Evolutionary conservation across 345 rosid genomes (phyloP), one percentile per base, ranked within the genome.

Genomic region (Murraya paniculata): DNA sequence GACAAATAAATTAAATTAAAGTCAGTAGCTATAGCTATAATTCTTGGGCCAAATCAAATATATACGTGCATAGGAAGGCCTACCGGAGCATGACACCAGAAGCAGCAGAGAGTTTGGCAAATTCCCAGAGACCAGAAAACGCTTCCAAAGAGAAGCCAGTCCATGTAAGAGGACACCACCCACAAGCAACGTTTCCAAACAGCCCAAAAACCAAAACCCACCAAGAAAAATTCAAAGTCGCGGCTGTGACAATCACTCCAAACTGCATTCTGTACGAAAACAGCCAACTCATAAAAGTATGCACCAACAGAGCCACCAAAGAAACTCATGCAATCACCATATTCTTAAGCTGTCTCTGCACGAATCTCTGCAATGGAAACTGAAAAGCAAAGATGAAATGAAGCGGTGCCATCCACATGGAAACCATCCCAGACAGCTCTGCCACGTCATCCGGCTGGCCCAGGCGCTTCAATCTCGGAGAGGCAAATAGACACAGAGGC

Each of bases 21-120:
- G 10, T 11, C 14, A 41, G 48, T 11, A 41, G 16, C 48, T 50
- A 14, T 48, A 48, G 19, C 55, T 48, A 16, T 11, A 4, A 10
- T 14, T 38, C 41, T 5, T 38, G 2, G 2, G 10, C 2, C 45
- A 6, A 39, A 39, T 39, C 1, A 39, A 39, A 39, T 1, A 5
- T 38, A 7, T 38, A 48, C 4, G 6, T 3, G 55, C 55, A 48
- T 48, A 14, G 45, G 45, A 39, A 39, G 13, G 33, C 33, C 33
- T 82, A 94, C 98, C 94, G 90, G 19, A 93, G 78, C 97, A 93
- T 93, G 84, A 90, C 82, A 0, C 97, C 98, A 18, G 98, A 90
- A 33, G 98, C 88, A 21, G 85, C 80, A 27, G 98, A 93, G 73
- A 93, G 93, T 71, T 90, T 90, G 55, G 81, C 31, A 56, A 89